Base-by-base conservation (phyloP, 2,329 filamentous ascomycete genomes). In the Mycosphaerella arachidis region DNA sequence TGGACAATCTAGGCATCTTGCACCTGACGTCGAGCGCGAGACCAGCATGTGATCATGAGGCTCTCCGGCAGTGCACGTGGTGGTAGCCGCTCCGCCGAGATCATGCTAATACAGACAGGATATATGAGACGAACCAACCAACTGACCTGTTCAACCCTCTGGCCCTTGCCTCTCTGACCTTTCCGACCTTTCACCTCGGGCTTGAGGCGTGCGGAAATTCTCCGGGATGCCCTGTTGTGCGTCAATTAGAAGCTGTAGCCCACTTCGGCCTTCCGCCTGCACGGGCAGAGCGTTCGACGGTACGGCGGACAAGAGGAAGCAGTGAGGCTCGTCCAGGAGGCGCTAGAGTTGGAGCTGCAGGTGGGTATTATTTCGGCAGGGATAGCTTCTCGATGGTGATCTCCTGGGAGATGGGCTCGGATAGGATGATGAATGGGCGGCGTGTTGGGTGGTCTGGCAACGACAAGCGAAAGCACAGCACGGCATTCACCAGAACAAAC, bases 271-370 rank as follows among this genome's bases (percentile, higher is more conserved):
- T 30, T 51, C 55, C 48, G 62, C 43, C 35, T 58, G 56, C 56
- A 58, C 35, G 48, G 56, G 56, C 48, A 58, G 24, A 43, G 30
- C 16, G 18, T 24, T 29, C n/a, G 56, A 40, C 30, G 57, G 48
- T 24, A 37, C 40, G 55, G 48, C 67, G 67, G 67, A 65, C 65
- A 62, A 66, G 62, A 61, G 67, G 66, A 69, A 63, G 64, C 54
- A 24, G 56, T 46, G 40, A 48, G 46, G 18, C 20, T n/a, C 18
- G 58, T 48, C n/a, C 16, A 37, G n/a, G 59, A 30, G 56, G 59
- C 60, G 65, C 59, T 63, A 59, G 13, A 40, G 50, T 52, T 59
- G 30, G 31, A 59, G 52, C 48, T 58, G 56, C 48, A 53, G 57
- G 43, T 18, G 53, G 46, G 46, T 35, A 45, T 55, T 52, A 16